Base-by-base conservation (phyloP, 2,329 filamentous ascomycete genomes). In the Pseudocercospora fuligena region DNA sequence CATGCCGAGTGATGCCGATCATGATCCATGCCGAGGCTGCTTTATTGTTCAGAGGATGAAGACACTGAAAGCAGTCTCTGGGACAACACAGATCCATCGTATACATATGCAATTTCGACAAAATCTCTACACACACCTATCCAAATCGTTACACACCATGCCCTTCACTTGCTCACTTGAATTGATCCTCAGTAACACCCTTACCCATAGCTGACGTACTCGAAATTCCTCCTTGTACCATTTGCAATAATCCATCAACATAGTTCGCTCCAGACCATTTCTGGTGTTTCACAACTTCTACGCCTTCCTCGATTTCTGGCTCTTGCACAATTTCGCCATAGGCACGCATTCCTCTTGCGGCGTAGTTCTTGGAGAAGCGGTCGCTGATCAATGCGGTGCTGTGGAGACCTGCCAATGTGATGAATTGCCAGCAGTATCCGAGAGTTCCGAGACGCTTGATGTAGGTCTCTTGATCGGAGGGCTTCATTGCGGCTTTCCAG, bases 381-480 rank as follows among this genome's bases (percentile, higher is more conserved):
- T 98, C 89, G 76, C 90, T 90, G 82, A 97, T 96, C 61, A 99
- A 88, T 43, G 94, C 95, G 3, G 93, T 97, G 69, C 93, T 97
- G 85, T 99, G 95, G 78, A 99, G 87, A 73, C 95, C 95, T 5
- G 94, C 95, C 56, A 99, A 88, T n/a, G 95, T 99, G 85, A 99
- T 99, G 86, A 99, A 99, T 82, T 99, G 95, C 95, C 95, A 99
- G 88, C 93, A 97, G 88, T 99, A 99, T 70, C 95, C 95, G 58
- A 99, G 88, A 69, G 84, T 77, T 68, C 90, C 93, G 47, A 99
- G 91, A 49, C 95, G 92, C 70, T 89, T 85, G 84, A 99, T 99
- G 84, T 98, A 99, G 21, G 95, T 99, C 84, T 97, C 93, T 83
- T 99, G 95, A 80, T 98, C 94, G 61, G 87, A 86, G 72, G 91